Evolutionary conservation across 2,329 filamentous ascomycete species (phyloP).

Genomic region (Trichoderma aggressivum): DNA sequence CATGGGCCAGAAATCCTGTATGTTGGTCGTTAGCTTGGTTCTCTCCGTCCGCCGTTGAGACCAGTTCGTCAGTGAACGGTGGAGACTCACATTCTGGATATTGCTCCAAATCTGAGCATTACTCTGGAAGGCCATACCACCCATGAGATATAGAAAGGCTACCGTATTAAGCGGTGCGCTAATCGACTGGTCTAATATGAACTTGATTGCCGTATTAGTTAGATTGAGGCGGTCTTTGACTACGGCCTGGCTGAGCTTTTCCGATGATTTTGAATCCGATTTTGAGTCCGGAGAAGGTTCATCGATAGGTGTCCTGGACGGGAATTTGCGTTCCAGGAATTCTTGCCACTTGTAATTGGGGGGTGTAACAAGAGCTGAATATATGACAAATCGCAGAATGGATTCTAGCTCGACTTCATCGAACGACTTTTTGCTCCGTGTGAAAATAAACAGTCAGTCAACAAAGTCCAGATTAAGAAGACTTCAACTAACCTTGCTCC

Average conservation of each 20-base stretch:
- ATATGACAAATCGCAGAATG: constrained; percentile 9
- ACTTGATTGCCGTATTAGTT: constrained; percentile 10
- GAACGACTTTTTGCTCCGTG: neutral
- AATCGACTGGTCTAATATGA: constrained; percentile 12
- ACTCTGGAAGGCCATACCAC: constrained; percentile 11
- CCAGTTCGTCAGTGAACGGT: neutral
- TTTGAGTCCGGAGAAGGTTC: neutral
- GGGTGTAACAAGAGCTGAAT: constrained; percentile 12
- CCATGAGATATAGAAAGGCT: constrained; percentile 15
- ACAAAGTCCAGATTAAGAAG: neutral
- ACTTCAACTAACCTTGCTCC: neutral
- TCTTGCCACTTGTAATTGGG: constrained; percentile 19
- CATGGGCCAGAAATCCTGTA: constrained; percentile 18
- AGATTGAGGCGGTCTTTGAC: neutral
- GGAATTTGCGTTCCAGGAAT: constrained; percentile 5
- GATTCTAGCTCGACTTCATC: constrained; percentile 5
- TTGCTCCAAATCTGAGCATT: constrained; percentile 7
- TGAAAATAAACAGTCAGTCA: neutral
- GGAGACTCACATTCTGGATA: neutral
- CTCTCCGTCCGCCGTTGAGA: neutral
- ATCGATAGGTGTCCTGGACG: neutral
- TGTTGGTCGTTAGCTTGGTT: neutral
- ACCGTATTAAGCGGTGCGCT: constrained; percentile 13
- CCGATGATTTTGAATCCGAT: neutral
- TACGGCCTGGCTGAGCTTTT: neutral